A percentile compares a stretch with the other conserved stretches of the same genome.
Conservation (phyloP, 179 eudicot genomes). For the Beta lomatogona region DNA sequence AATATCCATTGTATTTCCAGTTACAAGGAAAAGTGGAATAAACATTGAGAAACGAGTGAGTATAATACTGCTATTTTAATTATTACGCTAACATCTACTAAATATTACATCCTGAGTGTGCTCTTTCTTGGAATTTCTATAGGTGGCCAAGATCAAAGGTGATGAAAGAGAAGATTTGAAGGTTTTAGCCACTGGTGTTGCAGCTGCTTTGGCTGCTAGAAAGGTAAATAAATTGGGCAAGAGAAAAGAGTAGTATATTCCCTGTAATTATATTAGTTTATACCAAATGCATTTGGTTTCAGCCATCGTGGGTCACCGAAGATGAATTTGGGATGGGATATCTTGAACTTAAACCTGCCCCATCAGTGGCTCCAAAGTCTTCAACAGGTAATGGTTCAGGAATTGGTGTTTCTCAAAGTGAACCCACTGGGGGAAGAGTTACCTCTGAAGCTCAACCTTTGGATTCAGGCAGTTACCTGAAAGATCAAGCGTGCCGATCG, state of each 20-base stretch:
- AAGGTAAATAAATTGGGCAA: conserved; percentile 56
- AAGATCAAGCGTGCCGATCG: conserved; percentile 51
- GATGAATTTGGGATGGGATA: conserved; percentile 99
- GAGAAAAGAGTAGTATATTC: neutral
- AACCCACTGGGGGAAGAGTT: conserved; percentile 56
- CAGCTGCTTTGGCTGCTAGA: conserved; percentile 96
- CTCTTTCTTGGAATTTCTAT: conserved; percentile 5
- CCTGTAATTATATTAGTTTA: neutral
- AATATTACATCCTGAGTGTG: neutral
- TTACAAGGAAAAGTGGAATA: conserved; percentile 94
- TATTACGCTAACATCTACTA: conserved; percentile 3
- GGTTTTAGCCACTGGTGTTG: conserved; percentile 97
- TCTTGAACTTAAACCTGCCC: conserved; percentile 77
- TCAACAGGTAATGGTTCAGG: conserved; percentile 49
- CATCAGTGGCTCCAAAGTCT: conserved; percentile 60
- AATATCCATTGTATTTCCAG: conserved; percentile 92
- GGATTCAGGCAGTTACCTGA: conserved; percentile 53
- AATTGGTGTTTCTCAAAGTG: conserved; percentile 40
- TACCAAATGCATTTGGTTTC: neutral
- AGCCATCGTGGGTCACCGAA: conserved; percentile 97
- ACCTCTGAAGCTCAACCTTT: conserved; percentile 51
- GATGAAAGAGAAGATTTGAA: conserved; percentile 99
- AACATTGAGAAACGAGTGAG: conserved; percentile 96
- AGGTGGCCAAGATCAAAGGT: conserved; percentile 96
- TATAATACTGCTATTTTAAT: neutral